Evolutionary conservation across 2,329 filamentous ascomycete genomes (phyloP).

Genomic region (Phialophora chinensis): DNA sequence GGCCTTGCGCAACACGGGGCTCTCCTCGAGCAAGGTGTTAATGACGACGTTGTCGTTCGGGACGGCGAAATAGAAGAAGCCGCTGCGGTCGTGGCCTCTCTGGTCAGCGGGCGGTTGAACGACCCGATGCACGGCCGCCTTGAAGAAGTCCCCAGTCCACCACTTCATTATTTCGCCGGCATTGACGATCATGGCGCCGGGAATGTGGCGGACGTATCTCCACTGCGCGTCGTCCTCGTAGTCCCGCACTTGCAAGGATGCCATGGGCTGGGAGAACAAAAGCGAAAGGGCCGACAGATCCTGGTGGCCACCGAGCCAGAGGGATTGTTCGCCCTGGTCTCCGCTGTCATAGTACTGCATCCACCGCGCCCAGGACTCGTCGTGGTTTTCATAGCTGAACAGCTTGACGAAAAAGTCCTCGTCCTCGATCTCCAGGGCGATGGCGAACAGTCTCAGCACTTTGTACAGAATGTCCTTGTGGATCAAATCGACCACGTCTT

Average conservation of each 20-base stretch:
- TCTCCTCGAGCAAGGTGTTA: conserved; percentile 18
- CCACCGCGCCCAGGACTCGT: conserved; percentile 67
- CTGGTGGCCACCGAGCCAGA: conserved; percentile 60
- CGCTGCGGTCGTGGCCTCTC: conserved; percentile 17
- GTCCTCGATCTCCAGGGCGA: conserved; percentile 65
- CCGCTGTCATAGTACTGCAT: conserved; percentile 61
- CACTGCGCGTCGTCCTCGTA: conserved; percentile 54
- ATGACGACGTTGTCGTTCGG: conserved; percentile 52
- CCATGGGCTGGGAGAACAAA: conserved; percentile 64
- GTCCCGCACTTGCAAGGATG: conserved; percentile 63
- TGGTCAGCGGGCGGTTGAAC: conserved; percentile 15
- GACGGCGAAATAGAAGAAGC: conserved; percentile 29
- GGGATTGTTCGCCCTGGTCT: conserved; percentile 54
- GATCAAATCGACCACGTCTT: conserved; percentile 55
- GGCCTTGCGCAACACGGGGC: conserved; percentile 5
- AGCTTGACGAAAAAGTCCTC: conserved; percentile 63
- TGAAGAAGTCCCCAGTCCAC: conserved; percentile 54
- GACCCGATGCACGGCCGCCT: conserved; percentile 21
- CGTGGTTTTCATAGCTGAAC: conserved; percentile 63
- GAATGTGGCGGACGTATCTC: conserved; percentile 58
- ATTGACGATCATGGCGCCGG: conserved; percentile 53
- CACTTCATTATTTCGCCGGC: conserved; percentile 57
- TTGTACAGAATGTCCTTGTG: conserved; percentile 29
- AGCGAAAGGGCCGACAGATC: conserved; percentile 63
- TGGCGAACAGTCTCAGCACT: conserved; percentile 65